Conservation (phyloP, 2,329 filamentous ascomycete genomes). For the Fusarium metavorans region DNA sequence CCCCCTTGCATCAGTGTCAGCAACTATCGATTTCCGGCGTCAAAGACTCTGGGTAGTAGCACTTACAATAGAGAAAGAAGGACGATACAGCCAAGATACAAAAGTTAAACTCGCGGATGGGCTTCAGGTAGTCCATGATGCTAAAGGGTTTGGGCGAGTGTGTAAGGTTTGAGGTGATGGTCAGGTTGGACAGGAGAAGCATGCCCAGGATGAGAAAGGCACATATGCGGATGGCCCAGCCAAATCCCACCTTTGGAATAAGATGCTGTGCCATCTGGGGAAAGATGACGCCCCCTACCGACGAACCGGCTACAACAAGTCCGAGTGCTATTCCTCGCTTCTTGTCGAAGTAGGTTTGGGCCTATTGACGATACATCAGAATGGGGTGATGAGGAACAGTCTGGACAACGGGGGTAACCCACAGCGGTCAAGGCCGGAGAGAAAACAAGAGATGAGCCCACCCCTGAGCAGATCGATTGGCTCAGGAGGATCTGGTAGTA, state of each 20-base stretch:
- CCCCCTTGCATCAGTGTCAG: constrained; percentile 21
- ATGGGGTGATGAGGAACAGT: background rate
- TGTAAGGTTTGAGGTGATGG: constrained; percentile 30
- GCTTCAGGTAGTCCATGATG: constrained; percentile 20
- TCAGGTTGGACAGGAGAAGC: constrained; percentile 34
- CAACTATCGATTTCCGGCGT: background rate
- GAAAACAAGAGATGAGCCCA: constrained; percentile 31
- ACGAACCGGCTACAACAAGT: constrained; percentile 67
- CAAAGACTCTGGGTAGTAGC: background rate
- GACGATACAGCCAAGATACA: constrained; percentile 24
- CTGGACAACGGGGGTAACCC: background rate
- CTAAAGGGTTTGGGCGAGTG: constrained; percentile 20
- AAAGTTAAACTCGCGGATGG: constrained; percentile 22
- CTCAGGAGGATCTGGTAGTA: constrained; percentile 49
- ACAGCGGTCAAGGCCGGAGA: constrained; percentile 29
- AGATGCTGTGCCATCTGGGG: constrained; percentile 41
- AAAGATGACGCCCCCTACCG: constrained; percentile 66
- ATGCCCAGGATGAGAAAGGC: constrained; percentile 57
- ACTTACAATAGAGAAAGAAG: constrained; percentile 36
- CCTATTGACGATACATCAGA: constrained; percentile 5
- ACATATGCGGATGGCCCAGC: constrained; percentile 68
- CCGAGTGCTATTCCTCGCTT: constrained; percentile 68
- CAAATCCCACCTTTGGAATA: constrained; percentile 37
- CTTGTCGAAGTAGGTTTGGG: constrained; percentile 42
- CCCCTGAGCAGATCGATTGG: constrained; percentile 31